Evolutionary conservation across 1,284 basidiomycete species (phyloP).

Genomic region (Cutaneotrichosporon cavernicola): DNA sequence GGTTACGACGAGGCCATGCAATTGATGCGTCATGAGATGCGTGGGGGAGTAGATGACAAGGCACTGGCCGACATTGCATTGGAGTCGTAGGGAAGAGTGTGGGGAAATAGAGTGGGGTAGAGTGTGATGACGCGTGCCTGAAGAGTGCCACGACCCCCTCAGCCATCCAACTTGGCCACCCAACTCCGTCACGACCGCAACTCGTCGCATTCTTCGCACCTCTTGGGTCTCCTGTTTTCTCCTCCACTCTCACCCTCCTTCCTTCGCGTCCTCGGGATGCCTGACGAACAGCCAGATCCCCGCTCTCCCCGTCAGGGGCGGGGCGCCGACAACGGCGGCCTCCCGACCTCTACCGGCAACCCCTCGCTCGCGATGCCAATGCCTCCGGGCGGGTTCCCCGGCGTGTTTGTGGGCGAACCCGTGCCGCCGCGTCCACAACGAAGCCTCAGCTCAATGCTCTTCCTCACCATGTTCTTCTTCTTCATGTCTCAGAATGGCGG

Average conservation of each 20-base stretch:
- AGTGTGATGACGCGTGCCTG: slow-evolving; percentile 1
- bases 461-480: slow-evolving; percentile 34
- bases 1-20: slow-evolving; percentile 7
- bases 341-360: background rate
- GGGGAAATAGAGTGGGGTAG: background rate
- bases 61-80: background rate
- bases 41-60: background rate
- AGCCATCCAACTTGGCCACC: background rate
- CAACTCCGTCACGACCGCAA: background rate
- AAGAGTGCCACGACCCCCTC: background rate
- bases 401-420: slow-evolving; percentile 23
- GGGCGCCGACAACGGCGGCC: background rate
- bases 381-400: slow-evolving; percentile 14
- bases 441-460: slow-evolving; percentile 43
- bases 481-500: slow-evolving; percentile 49
- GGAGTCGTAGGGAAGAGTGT: background rate
- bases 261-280: slow-evolving; percentile 8
- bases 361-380: slow-evolving; percentile 4
- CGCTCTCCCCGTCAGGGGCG: slow-evolving; percentile 6
- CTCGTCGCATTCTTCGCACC: background rate
- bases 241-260: background rate
- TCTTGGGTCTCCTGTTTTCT: background rate
- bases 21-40: background rate
- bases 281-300: slow-evolving; percentile 9
- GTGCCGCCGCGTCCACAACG: slow-evolving; percentile 31